Base-by-base conservation (phyloP, 306 rosid species). In the Canavalia ensiformis region DNA sequence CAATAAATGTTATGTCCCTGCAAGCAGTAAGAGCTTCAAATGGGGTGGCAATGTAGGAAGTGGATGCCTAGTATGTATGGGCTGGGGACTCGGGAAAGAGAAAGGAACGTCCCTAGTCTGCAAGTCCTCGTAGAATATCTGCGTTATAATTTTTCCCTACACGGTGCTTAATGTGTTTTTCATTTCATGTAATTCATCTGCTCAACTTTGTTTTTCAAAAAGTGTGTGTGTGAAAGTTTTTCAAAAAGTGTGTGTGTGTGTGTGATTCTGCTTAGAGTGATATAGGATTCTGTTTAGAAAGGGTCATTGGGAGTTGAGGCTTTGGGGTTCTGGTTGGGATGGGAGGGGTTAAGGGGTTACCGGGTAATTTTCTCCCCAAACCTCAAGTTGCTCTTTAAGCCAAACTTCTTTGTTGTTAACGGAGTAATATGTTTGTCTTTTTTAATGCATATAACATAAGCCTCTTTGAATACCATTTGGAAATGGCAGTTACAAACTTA, bases 11-110 rank as follows among this genome's bases (percentile, higher is more conserved):
- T 76, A n/a, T 46, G 0, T 18, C 25, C 25, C 25, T 18, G 25
- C 25, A 18, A 68, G 45, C 18, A 25, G 8, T 30, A 11, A 66
- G 35, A 75, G 25, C 52, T 75, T 69, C 81, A 12, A 6, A 46
- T 64, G 41, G 13, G 75, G 39, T 74, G 35, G 80, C 84, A 81
- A 42, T 81, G 80, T 63, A 41, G 50, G 50, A 1, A 13, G 39
- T 13, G 12, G 9, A 65, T 81, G 18, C 35, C 63, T 34, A 7
- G 4, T 35, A 25, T 49, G 25, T 34, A 44, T 51, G 31, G 37
- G 7, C 28, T 49, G 56, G 67, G 41, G 30, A 28, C 25, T 18
- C 25, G 25, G 25, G 25, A 18, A 18, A 18, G 25, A 18, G 25
- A 18, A 18, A 18, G 25, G 25, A 18, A 18, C 25, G 25, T 18